Conservation (phyloP, 768 basidiomycete genomes). For the Strobilomyces confusus region DNA sequence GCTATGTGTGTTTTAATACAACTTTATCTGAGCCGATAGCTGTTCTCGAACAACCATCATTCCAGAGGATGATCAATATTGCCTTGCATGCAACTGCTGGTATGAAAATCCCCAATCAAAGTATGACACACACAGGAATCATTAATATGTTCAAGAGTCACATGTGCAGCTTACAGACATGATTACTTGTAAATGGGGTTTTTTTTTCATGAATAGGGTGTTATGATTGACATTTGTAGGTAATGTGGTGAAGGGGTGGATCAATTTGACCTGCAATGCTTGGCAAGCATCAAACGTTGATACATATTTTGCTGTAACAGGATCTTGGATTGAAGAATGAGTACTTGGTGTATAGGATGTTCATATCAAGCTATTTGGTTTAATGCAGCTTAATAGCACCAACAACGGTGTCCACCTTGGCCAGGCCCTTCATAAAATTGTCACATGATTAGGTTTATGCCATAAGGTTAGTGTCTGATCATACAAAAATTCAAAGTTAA, state of each 20-base stretch:
- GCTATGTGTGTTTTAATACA: too few relatives aligned
- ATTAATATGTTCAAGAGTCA: background rate
- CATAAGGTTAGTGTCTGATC: too few relatives aligned
- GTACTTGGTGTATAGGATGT: background rate
- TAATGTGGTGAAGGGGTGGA: background rate
- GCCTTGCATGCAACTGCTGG: background rate
- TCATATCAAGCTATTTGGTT: constrained; percentile 30
- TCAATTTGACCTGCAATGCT: constrained; percentile 23
- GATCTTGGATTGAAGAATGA: background rate
- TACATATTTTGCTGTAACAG: background rate
- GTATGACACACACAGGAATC: background rate
- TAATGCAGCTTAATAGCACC: constrained; percentile 34
- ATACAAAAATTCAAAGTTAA: too few relatives aligned
- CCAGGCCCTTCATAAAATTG: constrained; percentile 36
- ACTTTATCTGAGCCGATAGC: background rate
- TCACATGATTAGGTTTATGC: constrained; percentile 20
- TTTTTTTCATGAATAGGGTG: background rate
- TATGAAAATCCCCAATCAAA: background rate
- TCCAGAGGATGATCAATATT: background rate
- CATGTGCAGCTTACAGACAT: background rate
- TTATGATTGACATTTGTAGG: background rate
- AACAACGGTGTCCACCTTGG: constrained; percentile 36
- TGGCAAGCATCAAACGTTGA: constrained; percentile 2
- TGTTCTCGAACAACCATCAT: background rate
- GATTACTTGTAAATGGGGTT: background rate